Percentiles rank a stretch among this genome's conserved stretches.
Conservation (phyloP, 768 basidiomycete species). For the Lentinula detonsa region DNA sequence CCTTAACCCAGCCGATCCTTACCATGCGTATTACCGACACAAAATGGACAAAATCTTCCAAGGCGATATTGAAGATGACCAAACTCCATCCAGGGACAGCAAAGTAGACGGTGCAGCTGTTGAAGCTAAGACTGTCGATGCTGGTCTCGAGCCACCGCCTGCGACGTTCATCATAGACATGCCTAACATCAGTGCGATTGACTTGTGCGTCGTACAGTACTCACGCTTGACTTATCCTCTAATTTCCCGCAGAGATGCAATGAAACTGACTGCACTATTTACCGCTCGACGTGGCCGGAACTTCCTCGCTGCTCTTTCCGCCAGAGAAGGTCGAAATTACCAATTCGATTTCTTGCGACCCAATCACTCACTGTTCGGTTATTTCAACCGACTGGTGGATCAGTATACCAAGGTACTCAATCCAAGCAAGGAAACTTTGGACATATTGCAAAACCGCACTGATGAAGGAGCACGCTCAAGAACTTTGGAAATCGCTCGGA, state of each 20-base stretch:
- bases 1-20: constrained; percentile 93
- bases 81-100: constrained; percentile 37
- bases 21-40: constrained; percentile 97
- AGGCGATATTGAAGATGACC: constrained; percentile 69
- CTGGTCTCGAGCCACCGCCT: constrained; percentile 71
- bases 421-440: constrained; percentile 71
- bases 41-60: constrained; percentile 77
- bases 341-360: constrained; percentile 98
- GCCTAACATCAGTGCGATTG: constrained; percentile 82
- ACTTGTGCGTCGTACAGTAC: constrained; percentile 63
- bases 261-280: constrained; percentile 94
- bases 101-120: constrained; percentile 27
- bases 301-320: constrained; percentile 81
- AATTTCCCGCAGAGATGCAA: constrained; percentile 66
- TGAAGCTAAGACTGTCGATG: constrained; percentile 42
- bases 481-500: constrained; percentile 66
- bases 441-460: constrained; percentile 59
- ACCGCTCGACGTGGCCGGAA: constrained; percentile 85
- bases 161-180: constrained; percentile 82
- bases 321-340: constrained; percentile 89
- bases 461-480: constrained; percentile 69
- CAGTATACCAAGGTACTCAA: constrained; percentile 90
- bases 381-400: constrained; percentile 96
- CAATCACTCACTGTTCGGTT: constrained; percentile 91
- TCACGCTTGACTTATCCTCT: constrained; percentile 6